Evolutionary conservation across 495 filamentous ascomycete genomes (phyloP), one percentile per base, ranked within the genome.

Genomic region (Pseudomonodictys pantanalensis): DNA sequence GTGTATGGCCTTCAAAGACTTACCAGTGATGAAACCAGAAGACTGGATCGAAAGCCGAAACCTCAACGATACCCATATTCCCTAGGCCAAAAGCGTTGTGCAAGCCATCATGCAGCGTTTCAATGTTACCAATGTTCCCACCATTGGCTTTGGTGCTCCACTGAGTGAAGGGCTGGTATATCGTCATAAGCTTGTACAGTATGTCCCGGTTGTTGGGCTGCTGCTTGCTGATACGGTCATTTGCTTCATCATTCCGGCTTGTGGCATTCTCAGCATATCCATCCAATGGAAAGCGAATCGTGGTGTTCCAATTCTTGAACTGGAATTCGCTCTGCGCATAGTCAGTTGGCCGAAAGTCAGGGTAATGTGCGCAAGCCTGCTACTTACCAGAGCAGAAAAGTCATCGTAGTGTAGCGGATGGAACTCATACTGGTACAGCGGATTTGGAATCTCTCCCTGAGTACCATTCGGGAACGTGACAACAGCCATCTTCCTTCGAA

Each of bases 21-120:
- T 47, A 56, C 52, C 17, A 22, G 25, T 64, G 60, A 39, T 64
- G 60, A 33, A 64, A 56, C 55, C 56, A 64, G 43, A 64, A 64
- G 9, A 59, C 56, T 9, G 60, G 60, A 29, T 64, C 60, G 30
- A 58, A 64, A 23, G 60, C 53, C 3, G 60, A 55, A 3, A 55
- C 54, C 29, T 50, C 45, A 12, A 48, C 20, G 23, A 58, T 58
- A 18, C 54, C 60, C 55, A 64, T 64, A 25, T 64, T 28, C 15
- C 60, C 60, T 5, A 53, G 20, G 23, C 60, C 60, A 32, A 64
- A 58, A 7, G 47, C 32, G 44, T 59, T 64, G 42, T 64, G 60
- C 17, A 64, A 52, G 41, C 47, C 53, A 46, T 64, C 55, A 41
- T 64, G 60, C 10, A 64, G 28, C 0, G 53, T 54, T 42, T 64